Base-by-base conservation (phyloP, 2,329 filamentous ascomycete species). In the Pseudogymnoascus sp. region DNA sequence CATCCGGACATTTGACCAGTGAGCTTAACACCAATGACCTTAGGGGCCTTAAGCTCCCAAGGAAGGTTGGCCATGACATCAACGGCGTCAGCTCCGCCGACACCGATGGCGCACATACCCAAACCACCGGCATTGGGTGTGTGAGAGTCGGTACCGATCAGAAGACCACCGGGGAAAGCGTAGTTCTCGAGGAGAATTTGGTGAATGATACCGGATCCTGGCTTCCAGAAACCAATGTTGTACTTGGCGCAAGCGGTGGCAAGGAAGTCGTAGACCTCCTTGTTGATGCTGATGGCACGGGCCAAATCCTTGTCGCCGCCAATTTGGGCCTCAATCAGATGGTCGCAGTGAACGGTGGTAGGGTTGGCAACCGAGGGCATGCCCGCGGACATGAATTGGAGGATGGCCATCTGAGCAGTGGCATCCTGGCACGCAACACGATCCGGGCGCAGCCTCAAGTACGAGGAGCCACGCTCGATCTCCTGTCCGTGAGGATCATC, bases 191-290 rank as follows among this genome's bases (percentile, higher is more conserved):
- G 86, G 67, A 97, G 80, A 74, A 97, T 97, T 83, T 97, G 94
- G 82, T 99, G 94, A 72, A 99, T 99, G 77, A 97, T 99, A 84
- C 94, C 94, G 75, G 93, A 97, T 71, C 94, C 94, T 68, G 94
- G 94, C 78, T 86, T 91, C 94, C 94, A 99, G 88, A 97, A 97
- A 82, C 94, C 94, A 77, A 97, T 97, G 84, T 97, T 93, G 84
- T 97, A 99, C 83, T 97, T 99, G 74, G 92, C 92, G 77, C 93
- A 97, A 68, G 93, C 90, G 67, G 88, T 87, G 66, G 92, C 85
- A 74, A 99, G 81, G 84, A 99, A 99, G 80, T 97, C 90, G 81
- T 97, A 99, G 71, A 99, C 94, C 79, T 97, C 93, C 84, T 95
- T 96, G 88, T 97, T 97, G 81, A 96, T 96, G 71, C 87, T 84